Percentiles rank a stretch among this genome's conserved stretches.
Evolutionary conservation across 2,329 filamentous ascomycete species (phyloP).

Genomic region (Chaetomium sp.): DNA sequence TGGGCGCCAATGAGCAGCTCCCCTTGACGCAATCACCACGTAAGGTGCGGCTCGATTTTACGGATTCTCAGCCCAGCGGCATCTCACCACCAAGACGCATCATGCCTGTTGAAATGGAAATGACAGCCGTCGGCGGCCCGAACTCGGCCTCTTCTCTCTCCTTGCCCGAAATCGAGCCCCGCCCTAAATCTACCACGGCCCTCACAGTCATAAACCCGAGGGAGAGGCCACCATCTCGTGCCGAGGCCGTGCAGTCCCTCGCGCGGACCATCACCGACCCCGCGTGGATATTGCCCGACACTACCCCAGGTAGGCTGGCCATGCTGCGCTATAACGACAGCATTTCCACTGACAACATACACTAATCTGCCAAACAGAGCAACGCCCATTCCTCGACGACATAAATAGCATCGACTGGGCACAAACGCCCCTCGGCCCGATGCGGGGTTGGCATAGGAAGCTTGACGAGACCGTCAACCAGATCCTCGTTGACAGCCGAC

Average conservation of each 20-base stretch:
- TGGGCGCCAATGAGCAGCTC: conserved; percentile 41
- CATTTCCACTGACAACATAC: not conserved
- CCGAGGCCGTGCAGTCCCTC: conserved; percentile 32
- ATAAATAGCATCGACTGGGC: conserved; percentile 50
- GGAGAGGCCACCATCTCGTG: conserved; percentile 24
- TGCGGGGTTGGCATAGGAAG: conserved; percentile 46
- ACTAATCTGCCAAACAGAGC: conserved; percentile 32
- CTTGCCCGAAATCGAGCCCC: conserved; percentile 19
- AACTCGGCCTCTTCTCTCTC: conserved; percentile 17
- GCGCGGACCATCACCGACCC: conserved; percentile 35
- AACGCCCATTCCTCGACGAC: conserved; percentile 42
- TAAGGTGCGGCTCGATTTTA: conserved; percentile 31
- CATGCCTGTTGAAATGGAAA: conserved; percentile 23
- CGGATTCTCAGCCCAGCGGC: conserved; percentile 21
- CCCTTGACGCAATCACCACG: conserved; percentile 29
- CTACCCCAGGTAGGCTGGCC: conserved; percentile 33
- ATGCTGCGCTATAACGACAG: not conserved
- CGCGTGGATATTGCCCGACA: conserved; percentile 40
- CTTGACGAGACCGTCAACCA: conserved; percentile 48
- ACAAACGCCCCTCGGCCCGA: conserved; percentile 48
- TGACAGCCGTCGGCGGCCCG: conserved; percentile 2
- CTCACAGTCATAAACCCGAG: conserved; percentile 11
- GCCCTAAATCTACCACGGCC: conserved; percentile 26
- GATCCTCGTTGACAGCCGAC: conserved; percentile 46
- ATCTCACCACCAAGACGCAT: conserved; percentile 26